Evolutionary conservation across 2,329 filamentous ascomycete species (phyloP), one percentile per base, ranked within the genome.

Genomic region (Raffaelea ambrosiae): DNA sequence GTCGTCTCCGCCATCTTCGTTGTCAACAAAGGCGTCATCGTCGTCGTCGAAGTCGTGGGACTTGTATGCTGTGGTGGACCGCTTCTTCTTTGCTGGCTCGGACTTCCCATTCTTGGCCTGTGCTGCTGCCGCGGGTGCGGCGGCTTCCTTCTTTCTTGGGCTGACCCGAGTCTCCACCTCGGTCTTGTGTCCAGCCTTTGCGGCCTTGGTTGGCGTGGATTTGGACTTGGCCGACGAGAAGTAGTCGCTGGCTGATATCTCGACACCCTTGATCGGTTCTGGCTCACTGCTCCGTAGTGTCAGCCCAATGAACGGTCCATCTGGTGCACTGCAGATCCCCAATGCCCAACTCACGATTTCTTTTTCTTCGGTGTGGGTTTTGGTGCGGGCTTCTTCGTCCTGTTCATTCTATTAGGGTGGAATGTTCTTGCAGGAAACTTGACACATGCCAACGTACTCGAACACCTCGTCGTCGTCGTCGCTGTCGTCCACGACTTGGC

Each of bases 1-100:
- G 57, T 95, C 90, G 54, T 88, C 85, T n/a, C 79, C 84, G 3
- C 78, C 83, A 40, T 87, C 79, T 7, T 77, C 79, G 11, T 77
- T 82, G 46, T 86, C 84, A 19, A 87, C 78, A 54, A 84, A 66
- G 49, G 76, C 79, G 5, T 71, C 74, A 57, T 79, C 74, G 9
- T 74, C 73, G 49, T 80, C 75, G 33, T 77, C 63, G 4, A 59
- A 54, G 21, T 61, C 58, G 48, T 67, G 59, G 43, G 72, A 68
- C 44, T 65, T 66, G 47, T 69, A 64, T 2, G 69, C 61, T 1
- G 65, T 63, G 3, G 67, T 61, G 1, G 67, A 41, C 48, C 67
- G 67, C 55, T 71, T 76, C 51, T 65, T 67, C 43, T 66, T 60
- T 10, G 57, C 42, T 16, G 61, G 50, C 11, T 29, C 19, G 23